These are phyloP conservation scores for Fraxinus paxiana DNA, from an alignment of 305 asterid species.

Conservation along the genomic window DNA sequence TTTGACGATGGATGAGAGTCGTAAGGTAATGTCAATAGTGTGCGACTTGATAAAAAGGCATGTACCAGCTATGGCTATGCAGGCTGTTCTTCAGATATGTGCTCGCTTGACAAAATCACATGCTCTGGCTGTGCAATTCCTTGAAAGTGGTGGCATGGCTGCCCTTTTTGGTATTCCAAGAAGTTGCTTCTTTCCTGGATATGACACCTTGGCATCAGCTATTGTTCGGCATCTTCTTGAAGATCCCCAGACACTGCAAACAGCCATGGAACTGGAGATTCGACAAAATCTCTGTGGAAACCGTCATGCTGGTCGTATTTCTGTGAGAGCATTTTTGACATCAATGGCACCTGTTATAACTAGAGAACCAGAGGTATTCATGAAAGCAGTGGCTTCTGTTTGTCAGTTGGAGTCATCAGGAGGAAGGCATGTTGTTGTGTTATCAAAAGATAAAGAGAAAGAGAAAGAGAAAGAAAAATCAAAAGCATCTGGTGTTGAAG, in stretches of 20 bases:
- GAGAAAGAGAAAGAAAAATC: slow-evolving; percentile 74
- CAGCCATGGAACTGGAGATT: slow-evolving; percentile 98
- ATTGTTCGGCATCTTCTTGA: slow-evolving; percentile 94
- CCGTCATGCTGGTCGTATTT: slow-evolving; percentile 73
- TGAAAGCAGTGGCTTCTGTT: slow-evolving; percentile 78
- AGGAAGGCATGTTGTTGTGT: slow-evolving; percentile 69
- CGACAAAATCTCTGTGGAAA: slow-evolving; percentile 79
- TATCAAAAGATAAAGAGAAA: slow-evolving; percentile 53
- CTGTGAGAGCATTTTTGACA: slow-evolving; percentile 76
- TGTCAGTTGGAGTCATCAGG: slow-evolving; percentile 95
- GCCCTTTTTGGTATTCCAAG: slow-evolving; percentile 89
- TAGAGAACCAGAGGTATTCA: slow-evolving; percentile 85
- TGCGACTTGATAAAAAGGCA: slow-evolving; percentile 82
- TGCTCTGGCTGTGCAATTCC: slow-evolving; percentile 73
- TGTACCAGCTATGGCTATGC: slow-evolving; percentile 84
- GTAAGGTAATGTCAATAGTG: slow-evolving; percentile 58
- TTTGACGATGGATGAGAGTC: slow-evolving; percentile 78
- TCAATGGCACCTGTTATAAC: slow-evolving; percentile 95
- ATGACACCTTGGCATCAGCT: slow-evolving; percentile 88
- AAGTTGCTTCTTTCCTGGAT: slow-evolving; percentile 89
- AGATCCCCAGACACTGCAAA: slow-evolving; percentile 95
- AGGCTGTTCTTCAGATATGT: slow-evolving; percentile 90
- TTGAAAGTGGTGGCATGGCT: slow-evolving; percentile 84
- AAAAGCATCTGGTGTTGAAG: slow-evolving; percentile 56
- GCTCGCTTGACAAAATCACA: slow-evolving; percentile 94